These are phyloP conservation scores for Hortaea sp. DNA, from an alignment of 2,329 filamentous ascomycete genomes.

Conservation along the genomic window DNA sequence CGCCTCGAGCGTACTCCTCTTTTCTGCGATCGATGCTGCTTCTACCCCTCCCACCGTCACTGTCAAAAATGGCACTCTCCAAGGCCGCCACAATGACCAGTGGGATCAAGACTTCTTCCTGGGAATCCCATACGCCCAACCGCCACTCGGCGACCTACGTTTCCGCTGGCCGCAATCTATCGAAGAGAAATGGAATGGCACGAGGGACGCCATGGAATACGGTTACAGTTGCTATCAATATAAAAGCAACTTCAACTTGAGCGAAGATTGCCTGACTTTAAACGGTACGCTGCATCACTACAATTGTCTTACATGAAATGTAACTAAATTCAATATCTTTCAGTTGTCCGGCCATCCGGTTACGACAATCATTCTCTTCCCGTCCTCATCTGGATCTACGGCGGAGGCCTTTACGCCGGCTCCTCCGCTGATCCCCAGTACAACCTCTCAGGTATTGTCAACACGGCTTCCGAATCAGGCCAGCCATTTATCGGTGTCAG, in stretches of 20 bases:
- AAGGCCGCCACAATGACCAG: slow-evolving; percentile 28
- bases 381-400: slow-evolving; percentile 11
- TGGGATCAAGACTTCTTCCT: slow-evolving; percentile 40
- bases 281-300: neutral
- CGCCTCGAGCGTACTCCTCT: neutral
- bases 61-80: slow-evolving; percentile 34
- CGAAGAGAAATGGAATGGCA: slow-evolving; percentile 26
- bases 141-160: slow-evolving; percentile 23
- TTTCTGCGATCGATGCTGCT: neutral
- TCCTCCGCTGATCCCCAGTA: slow-evolving; percentile 15
- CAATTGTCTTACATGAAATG: no score
- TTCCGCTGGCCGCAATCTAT: slow-evolving; percentile 25
- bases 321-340: neutral
- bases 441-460: slow-evolving; percentile 20
- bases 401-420: slow-evolving; percentile 17
- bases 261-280: slow-evolving; percentile 1
- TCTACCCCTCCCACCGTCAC: neutral
- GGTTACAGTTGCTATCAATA: slow-evolving; percentile 3
- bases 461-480: slow-evolving; percentile 12
- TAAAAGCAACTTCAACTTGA: slow-evolving; percentile 1
- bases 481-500: slow-evolving; percentile 45
- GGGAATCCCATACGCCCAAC: slow-evolving; percentile 31
- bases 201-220: slow-evolving; percentile 1
- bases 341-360: neutral
- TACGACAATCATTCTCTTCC: slow-evolving; percentile 1